Conservation (phyloP, 768 basidiomycete genomes). For the Fomitopsis pulvina region DNA sequence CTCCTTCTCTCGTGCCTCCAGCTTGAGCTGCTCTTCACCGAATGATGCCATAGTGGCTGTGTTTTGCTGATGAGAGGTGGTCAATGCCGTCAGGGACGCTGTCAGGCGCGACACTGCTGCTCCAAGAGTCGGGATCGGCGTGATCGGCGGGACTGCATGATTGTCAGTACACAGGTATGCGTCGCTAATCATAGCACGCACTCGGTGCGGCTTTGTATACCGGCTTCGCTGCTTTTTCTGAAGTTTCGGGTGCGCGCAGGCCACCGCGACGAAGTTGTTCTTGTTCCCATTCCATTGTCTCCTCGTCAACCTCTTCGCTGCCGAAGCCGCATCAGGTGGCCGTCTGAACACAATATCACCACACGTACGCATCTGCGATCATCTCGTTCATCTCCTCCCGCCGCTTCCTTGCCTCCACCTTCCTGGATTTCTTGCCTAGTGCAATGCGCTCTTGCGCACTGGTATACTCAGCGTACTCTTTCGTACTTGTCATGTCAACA, state of each 20-base stretch:
- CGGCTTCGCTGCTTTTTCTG: constrained; percentile 38
- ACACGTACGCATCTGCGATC: constrained; percentile 73
- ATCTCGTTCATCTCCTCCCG: constrained; percentile 71
- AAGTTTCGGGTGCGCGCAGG: constrained; percentile 34
- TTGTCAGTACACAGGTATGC: constrained; percentile 6
- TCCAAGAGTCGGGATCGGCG: constrained; percentile 57
- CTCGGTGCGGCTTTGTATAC: constrained; percentile 69
- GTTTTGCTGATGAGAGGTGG: constrained; percentile 62
- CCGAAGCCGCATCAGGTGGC: constrained; percentile 2
- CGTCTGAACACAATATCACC: not conserved
- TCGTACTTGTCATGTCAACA: constrained; percentile 1
- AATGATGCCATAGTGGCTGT: constrained; percentile 50
- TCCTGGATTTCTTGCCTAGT: constrained; percentile 75
- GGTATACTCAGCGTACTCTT: constrained; percentile 84
- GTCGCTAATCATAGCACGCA: constrained; percentile 30
- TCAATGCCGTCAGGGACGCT: constrained; percentile 50
- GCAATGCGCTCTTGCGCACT: constrained; percentile 84
- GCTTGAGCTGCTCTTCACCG: constrained; percentile 42
- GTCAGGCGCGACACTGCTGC: constrained; percentile 56
- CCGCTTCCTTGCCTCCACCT: constrained; percentile 58
- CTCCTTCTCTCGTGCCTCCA: constrained; percentile 64
- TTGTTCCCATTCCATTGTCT: constrained; percentile 79
- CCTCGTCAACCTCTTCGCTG: constrained; percentile 80
- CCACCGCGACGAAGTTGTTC: constrained; percentile 78
- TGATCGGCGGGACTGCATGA: constrained; percentile 55